phyloP scores from a whole-genome alignment of 2,329 filamentous ascomycete genomes.

The Colletotrichum chlorophyti region DNA sequence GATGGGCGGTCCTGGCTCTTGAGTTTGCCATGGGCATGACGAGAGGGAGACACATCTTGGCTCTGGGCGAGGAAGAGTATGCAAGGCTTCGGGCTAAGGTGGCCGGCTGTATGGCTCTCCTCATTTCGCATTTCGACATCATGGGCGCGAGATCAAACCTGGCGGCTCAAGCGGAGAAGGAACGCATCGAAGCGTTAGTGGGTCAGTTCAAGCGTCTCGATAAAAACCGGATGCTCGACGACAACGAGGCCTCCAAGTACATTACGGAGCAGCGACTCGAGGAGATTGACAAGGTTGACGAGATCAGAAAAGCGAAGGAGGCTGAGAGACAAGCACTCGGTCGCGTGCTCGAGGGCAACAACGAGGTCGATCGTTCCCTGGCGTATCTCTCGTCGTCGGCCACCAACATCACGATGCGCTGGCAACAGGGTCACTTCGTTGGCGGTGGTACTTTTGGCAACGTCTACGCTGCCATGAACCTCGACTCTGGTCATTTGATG shows the following conservation, averaged over 20 bases:
- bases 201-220: slow-evolving; percentile 81
- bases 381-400: slow-evolving; percentile 93
- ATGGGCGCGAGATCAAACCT: slow-evolving; percentile 95
- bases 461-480: slow-evolving; percentile 95
- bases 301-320: slow-evolving; percentile 78
- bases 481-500: slow-evolving; percentile 96
- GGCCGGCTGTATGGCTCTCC: slow-evolving; percentile 93
- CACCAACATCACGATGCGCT: slow-evolving; percentile 93
- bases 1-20: slow-evolving; percentile 93
- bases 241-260: slow-evolving; percentile 81
- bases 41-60: slow-evolving; percentile 89
- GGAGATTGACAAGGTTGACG: slow-evolving; percentile 79
- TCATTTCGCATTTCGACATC: slow-evolving; percentile 99
- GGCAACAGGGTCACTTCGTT: slow-evolving; percentile 99
- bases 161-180: slow-evolving; percentile 92
- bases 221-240: slow-evolving; percentile 74
- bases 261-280: slow-evolving; percentile 79
- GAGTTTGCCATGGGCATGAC: slow-evolving; percentile 99
- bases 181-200: slow-evolving; percentile 80
- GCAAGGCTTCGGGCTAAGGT: slow-evolving; percentile 84
- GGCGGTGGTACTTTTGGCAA: slow-evolving; percentile 97
- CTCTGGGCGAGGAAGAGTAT: slow-evolving; percentile 88
- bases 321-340: slow-evolving; percentile 87
- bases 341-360: slow-evolving; percentile 89
- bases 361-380: slow-evolving; percentile 93